Conservation (phyloP, 2,329 filamentous ascomycete species). For the Colletotrichum sp. region DNA sequence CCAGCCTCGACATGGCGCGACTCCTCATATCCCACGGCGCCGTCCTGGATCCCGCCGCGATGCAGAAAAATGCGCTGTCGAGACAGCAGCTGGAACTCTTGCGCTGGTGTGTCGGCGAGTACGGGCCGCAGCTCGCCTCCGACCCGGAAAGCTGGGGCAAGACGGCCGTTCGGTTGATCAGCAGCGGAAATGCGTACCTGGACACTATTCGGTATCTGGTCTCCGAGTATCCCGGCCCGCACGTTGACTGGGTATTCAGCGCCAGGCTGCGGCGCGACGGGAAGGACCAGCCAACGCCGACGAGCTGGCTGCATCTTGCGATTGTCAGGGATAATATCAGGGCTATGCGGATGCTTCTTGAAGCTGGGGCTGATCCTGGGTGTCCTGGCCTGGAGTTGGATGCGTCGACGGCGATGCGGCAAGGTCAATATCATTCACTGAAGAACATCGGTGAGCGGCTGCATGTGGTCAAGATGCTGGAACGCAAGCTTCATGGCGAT, state of each 20-base stretch:
- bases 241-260: not conserved
- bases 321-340: not conserved
- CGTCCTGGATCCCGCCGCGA: not conserved
- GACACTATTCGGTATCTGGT: not conserved
- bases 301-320: not conserved
- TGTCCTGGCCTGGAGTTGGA: not conserved
- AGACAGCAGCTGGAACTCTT: not conserved
- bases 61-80: not conserved
- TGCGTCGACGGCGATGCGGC: not conserved
- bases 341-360: not conserved
- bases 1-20: not conserved
- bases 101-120: not conserved
- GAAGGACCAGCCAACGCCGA: not conserved
- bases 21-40: not conserved
- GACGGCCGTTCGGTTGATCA: not conserved
- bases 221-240: not conserved
- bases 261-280: not conserved
- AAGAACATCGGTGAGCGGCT: not conserved
- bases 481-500: not conserved
- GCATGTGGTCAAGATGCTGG: not conserved
- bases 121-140: not conserved
- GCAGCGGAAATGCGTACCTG: not conserved
- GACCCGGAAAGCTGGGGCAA: not conserved
- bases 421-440: not conserved
- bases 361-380: not conserved